phyloP scores from a whole-genome alignment of 73 alveolate species.

The Stentor coeruleus region DNA sequence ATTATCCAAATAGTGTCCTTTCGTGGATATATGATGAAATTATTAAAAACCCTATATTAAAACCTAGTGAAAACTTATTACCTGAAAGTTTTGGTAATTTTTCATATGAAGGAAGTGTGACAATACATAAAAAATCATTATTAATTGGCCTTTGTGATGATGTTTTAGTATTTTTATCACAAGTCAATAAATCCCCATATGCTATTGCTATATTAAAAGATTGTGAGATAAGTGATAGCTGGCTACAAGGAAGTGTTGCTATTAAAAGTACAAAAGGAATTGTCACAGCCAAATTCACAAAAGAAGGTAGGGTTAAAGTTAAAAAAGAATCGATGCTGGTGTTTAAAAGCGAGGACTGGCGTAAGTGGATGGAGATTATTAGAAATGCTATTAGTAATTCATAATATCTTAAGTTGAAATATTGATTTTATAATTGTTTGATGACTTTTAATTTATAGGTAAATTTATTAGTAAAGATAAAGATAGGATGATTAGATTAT shows the following conservation, averaged over 20 bases:
- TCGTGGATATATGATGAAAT: conserved; percentile 14
- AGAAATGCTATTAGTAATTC: too few species aligned
- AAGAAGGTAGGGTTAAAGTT: conserved; percentile 4
- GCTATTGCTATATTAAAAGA: neutral
- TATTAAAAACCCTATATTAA: neutral
- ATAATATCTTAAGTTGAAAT: too few species aligned
- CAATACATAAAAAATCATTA: neutral
- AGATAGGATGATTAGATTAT: too few species aligned
- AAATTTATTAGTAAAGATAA: too few species aligned
- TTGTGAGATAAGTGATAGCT: neutral
- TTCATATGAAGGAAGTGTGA: conserved; percentile 1
- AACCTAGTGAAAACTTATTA: neutral
- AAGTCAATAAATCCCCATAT: neutral
- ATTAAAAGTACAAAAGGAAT: neutral
- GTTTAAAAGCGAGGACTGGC: conserved; percentile 11
- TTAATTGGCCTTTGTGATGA: neutral
- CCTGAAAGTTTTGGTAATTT: neutral
- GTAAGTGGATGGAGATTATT: conserved; percentile 8
- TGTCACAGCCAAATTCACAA: conserved; percentile 3
- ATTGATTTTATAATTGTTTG: too few species aligned
- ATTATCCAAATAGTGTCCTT: neutral
- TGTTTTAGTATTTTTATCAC: neutral
- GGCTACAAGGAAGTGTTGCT: conserved; percentile 11
- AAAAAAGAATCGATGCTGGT: neutral
- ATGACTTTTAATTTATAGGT: too few species aligned